Base-by-base conservation (phyloP, 768 basidiomycete species). In the Mrakia blollopis region DNA sequence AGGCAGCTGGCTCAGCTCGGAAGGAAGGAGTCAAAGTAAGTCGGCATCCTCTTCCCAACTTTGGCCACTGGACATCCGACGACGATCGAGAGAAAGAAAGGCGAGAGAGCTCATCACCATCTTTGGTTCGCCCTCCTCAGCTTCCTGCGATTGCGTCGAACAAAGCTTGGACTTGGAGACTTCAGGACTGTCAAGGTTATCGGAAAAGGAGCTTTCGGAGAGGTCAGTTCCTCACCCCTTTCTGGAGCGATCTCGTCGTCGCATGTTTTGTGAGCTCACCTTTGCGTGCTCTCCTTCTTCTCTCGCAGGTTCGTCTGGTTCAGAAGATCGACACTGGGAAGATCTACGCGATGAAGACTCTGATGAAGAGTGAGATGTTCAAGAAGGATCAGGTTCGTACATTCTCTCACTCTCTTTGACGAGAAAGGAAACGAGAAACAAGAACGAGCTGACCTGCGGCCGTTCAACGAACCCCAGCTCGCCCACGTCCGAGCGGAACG, bases 181-280 rank as follows among this genome's bases (percentile, higher is more conserved):
- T 99, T 99, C 85, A 87, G 91, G 79, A 98, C 96, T 6, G 93
- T 99, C 81, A 98, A 98, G 83, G 94, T 99, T 65, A 99, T 99
- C 80, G 97, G 97, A 30, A 98, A 97, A 85, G 97, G 97, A 79
- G 97, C 97, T 25, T 99, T 99, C 81, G 95, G 97, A 83, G 96
- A 99, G 86, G 94, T 93, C 81, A 54, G 88, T 83, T 5, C 11
- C 7, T 44, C 21, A 2, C 28, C 25, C 21, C 62, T 30, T 5
- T 35, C 4, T 44, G 11, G 44, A 44, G 44, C 44, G 44, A 39
- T 4, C 25, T 39, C n/a, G 9, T 23, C 44, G 11, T 54, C 30
- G 52, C n/a, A n/a, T n/a, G n/a, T n/a, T 5, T 37, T 1, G 35
- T 68, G 65, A 68, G 18, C 37, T 35, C 44, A 50, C 72, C 30